Evolutionary conservation across 495 filamentous ascomycete species (phyloP).

Genomic region (Chaetomidium leptoderma): DNA sequence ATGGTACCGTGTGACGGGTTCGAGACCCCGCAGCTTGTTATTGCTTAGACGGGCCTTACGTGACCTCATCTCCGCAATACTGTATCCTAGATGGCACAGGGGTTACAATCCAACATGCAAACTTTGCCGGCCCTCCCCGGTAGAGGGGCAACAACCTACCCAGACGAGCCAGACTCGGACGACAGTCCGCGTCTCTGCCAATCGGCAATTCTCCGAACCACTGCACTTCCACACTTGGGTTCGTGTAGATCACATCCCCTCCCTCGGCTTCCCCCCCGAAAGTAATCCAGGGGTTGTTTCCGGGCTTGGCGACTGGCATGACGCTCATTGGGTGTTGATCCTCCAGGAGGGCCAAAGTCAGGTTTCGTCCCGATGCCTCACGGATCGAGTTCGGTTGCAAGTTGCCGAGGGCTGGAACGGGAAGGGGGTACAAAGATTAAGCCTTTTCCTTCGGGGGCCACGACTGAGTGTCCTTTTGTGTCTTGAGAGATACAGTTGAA

Average conservation of each 20-base stretch:
- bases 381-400: not conserved
- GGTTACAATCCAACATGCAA: not conserved
- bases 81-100: not conserved
- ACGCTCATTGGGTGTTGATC: not conserved
- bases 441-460: not conserved
- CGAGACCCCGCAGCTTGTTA: not conserved
- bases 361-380: not conserved
- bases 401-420: not conserved
- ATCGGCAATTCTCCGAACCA: slow-evolving; percentile 3
- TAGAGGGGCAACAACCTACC: no score
- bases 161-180: no score
- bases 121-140: not conserved
- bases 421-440: no score
- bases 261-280: not conserved
- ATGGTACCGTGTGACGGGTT: not conserved
- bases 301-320: slow-evolving; percentile 2
- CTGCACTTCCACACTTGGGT: not conserved
- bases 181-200: not conserved
- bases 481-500: no score
- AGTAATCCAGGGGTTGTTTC: not conserved
- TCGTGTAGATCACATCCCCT: not conserved
- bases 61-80: not conserved
- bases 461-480: not conserved
- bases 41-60: not conserved
- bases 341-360: not conserved